Conservation (phyloP, 805 yeast genomes). For the Sugiyamaella lignohabitans region DNA sequence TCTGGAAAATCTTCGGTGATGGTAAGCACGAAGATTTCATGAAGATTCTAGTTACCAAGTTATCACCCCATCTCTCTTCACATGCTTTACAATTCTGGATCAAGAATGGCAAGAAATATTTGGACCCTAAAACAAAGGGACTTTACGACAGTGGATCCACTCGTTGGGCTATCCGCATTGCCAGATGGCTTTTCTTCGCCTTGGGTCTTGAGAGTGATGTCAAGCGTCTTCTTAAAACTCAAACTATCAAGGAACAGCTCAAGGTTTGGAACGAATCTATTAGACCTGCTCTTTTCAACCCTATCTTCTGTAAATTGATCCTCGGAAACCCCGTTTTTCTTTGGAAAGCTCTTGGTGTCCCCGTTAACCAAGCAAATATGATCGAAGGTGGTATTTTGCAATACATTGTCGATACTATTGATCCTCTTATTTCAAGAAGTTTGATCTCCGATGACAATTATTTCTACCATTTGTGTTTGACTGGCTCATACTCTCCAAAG, state of each 20-base stretch:
- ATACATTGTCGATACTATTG: constrained; percentile 71
- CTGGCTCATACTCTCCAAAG: constrained; percentile 49
- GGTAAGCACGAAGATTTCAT: constrained; percentile 54
- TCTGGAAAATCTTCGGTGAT: constrained; percentile 73
- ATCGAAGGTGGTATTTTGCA: constrained; percentile 66
- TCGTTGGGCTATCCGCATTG: constrained; percentile 75
- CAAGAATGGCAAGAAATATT: constrained; percentile 53
- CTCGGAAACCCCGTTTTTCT: constrained; percentile 80
- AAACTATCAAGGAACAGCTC: constrained; percentile 55
- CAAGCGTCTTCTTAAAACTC: constrained; percentile 49
- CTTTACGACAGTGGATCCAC: constrained; percentile 73
- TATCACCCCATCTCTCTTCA: constrained; percentile 69
- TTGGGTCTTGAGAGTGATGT: constrained; percentile 46
- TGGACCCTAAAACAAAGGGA: constrained; percentile 50
- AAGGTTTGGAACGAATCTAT: constrained; percentile 56
- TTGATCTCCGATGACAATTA: constrained; percentile 66
- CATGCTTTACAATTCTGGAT: constrained; percentile 79
- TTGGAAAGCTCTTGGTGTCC: constrained; percentile 90
- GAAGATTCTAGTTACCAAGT: constrained; percentile 46
- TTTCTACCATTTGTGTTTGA: constrained; percentile 64
- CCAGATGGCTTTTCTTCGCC: constrained; percentile 50
- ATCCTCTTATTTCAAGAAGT: constrained; percentile 61
- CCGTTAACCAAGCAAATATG: constrained; percentile 75
- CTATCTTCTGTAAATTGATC: constrained; percentile 56
- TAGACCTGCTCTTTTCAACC: constrained; percentile 66